A percentile compares a stretch with the other conserved stretches of the same genome.
Conservation (phyloP, 1,284 basidiomycete genomes). For the Coniferiporia sulphurascens region DNA sequence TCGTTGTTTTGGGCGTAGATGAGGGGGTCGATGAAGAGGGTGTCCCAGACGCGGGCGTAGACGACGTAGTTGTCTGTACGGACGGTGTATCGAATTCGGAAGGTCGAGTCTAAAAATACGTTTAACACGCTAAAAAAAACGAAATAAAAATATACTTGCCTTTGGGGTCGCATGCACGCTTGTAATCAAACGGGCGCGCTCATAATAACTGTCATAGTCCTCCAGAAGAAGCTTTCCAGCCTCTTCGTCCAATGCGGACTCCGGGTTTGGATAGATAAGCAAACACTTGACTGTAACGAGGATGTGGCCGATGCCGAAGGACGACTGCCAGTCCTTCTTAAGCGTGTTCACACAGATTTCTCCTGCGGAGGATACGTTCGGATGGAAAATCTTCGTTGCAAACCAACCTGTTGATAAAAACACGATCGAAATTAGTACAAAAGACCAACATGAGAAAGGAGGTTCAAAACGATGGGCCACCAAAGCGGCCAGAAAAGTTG, state of each 20-base stretch:
- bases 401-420: conserved; percentile 62
- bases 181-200: conserved; percentile 78
- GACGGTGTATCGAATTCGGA: conserved; percentile 59
- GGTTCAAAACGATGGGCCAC: neutral
- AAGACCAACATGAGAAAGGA: neutral
- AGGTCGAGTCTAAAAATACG: conserved; percentile 44
- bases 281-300: conserved; percentile 91
- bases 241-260: conserved; percentile 92
- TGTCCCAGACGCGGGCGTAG: conserved; percentile 18
- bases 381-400: conserved; percentile 93
- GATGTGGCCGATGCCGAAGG: conserved; percentile 89
- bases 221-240: conserved; percentile 88
- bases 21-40: conserved; percentile 21
- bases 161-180: conserved; percentile 77
- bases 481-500: neutral
- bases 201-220: conserved; percentile 82
- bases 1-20: conserved; percentile 20
- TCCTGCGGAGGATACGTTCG: conserved; percentile 84
- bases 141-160: conserved; percentile 23
- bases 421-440: neutral
- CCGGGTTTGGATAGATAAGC: conserved; percentile 93
- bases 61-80: conserved; percentile 19
- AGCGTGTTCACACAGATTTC: conserved; percentile 98
- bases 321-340: conserved; percentile 94
- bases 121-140: conserved; percentile 1